phyloP scores from a whole-genome alignment of 1,139 yeast genomes.

The Diutina mesorugosa region DNA sequence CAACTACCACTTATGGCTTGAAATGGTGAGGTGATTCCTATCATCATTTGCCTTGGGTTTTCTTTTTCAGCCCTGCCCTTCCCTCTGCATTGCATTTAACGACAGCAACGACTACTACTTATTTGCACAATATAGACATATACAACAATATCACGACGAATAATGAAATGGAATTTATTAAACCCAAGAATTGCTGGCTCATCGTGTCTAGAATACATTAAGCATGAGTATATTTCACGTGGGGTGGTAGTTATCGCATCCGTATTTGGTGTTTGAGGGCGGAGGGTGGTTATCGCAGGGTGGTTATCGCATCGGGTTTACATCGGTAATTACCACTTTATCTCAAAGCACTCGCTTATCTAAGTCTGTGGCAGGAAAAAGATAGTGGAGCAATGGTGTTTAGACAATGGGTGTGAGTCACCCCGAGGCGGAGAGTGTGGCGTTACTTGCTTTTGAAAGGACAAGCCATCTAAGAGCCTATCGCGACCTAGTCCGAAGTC shows the following conservation, averaged over 20 bases:
- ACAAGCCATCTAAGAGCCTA: too few relatives aligned
- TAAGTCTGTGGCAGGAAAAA: too few relatives aligned
- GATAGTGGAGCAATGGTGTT: neutral
- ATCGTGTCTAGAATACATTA: neutral
- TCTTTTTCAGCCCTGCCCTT: neutral
- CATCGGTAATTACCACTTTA: neutral
- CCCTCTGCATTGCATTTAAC: neutral
- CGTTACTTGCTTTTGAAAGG: neutral
- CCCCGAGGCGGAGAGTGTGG: neutral
- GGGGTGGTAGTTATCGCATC: neutral
- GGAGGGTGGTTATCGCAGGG: neutral
- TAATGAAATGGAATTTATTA: too few relatives aligned
- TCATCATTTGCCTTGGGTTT: too few relatives aligned
- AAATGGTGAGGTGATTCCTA: neutral
- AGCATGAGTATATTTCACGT: neutral
- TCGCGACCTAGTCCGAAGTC: neutral
- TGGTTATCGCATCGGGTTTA: neutral
- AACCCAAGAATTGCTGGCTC: too few relatives aligned
- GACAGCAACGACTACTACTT: neutral
- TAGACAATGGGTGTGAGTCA: neutral
- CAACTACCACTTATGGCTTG: conserved; percentile 1
- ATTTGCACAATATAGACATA: neutral
- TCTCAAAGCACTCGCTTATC: too few relatives aligned
- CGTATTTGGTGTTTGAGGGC: too few relatives aligned
- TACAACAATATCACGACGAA: neutral